Conservation (phyloP, 1,284 basidiomycete species). For the Coriolopsis trogii region DNA sequence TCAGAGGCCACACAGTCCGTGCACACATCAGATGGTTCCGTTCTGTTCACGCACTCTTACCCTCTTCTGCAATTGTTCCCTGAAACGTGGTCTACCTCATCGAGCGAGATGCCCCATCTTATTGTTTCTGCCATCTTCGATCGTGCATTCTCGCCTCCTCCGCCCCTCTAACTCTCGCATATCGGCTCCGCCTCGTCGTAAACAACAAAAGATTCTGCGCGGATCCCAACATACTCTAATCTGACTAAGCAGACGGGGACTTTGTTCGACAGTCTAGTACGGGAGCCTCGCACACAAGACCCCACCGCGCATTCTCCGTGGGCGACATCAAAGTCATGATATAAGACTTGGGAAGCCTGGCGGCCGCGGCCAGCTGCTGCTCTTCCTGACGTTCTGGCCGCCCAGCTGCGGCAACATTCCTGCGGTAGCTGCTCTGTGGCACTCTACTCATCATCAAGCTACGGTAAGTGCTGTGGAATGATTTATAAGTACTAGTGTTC, state of each 20-base stretch:
- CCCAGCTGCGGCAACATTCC: neutral
- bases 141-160: slow-evolving; percentile 22
- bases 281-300: slow-evolving; percentile 11
- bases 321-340: neutral
- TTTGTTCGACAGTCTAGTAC: slow-evolving; percentile 15
- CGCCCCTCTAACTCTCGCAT: slow-evolving; percentile 3
- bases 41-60: neutral
- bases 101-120: slow-evolving; percentile 25
- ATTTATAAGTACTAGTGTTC: too few relatives aligned
- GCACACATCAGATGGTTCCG: slow-evolving; percentile 13
- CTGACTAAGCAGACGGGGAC: slow-evolving; percentile 31
- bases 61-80: slow-evolving; percentile 26
- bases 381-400: neutral
- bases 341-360: slow-evolving; percentile 5
- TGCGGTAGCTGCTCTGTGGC: neutral
- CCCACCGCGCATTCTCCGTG: neutral
- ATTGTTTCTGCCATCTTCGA: slow-evolving; percentile 35
- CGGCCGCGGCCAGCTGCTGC: neutral
- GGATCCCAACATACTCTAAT: slow-evolving; percentile 24
- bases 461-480: too few relatives aligned
- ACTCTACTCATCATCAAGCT: too few relatives aligned
- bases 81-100: slow-evolving; percentile 27
- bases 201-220: slow-evolving; percentile 29
- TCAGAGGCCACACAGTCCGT: neutral
- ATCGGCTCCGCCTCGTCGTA: slow-evolving; percentile 6